Evolutionary conservation across 2,329 filamentous ascomycete species (phyloP), one percentile per base, ranked within the genome.

Genomic region (Tolypocladium guangdongense): DNA sequence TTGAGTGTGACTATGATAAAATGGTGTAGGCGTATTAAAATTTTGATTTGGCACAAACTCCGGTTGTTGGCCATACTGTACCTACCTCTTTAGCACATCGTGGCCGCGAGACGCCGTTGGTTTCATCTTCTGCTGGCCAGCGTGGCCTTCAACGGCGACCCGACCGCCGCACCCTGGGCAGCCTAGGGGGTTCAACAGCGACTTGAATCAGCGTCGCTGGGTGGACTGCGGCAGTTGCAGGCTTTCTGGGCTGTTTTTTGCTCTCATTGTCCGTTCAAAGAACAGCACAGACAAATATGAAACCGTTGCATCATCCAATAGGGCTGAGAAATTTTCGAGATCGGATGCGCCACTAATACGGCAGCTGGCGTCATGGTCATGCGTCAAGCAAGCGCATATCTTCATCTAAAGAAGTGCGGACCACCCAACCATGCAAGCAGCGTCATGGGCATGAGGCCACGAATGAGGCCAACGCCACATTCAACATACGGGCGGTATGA

Each of bases 71-170:
- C 27, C 27, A 27, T 27, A 6, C 30, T n/a, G n/a, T n/a, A n/a
- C n/a, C n/a, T n/a, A n/a, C n/a, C n/a, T n/a, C n/a, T n/a, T n/a
- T n/a, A n/a, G n/a, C n/a, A n/a, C n/a, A n/a, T n/a, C n/a, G n/a
- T n/a, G n/a, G n/a, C n/a, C n/a, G n/a, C 61, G 62, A 63, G 63
- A 63, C 62, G 55, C 55, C 53, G 58, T 56, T 53, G 52, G 62
- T 63, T 63, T 63, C 62, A 63, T 50, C 54, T 52, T 57, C 52
- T 47, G 55, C 54, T 41, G 51, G 50, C 49, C n/a, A n/a, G 51
- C 41, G 49, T 45, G 52, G 48, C 58, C 61, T 55, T 61, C 56
- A 56, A 36, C 24, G 22, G 20, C 14, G 39, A 30, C 35, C 50
- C 50, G 38, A 35, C 50, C 24, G 7, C 43, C 30, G 35, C 18